phyloP scores from a whole-genome alignment of 2,329 filamentous ascomycete genomes.

The Scedosporium boydii region DNA sequence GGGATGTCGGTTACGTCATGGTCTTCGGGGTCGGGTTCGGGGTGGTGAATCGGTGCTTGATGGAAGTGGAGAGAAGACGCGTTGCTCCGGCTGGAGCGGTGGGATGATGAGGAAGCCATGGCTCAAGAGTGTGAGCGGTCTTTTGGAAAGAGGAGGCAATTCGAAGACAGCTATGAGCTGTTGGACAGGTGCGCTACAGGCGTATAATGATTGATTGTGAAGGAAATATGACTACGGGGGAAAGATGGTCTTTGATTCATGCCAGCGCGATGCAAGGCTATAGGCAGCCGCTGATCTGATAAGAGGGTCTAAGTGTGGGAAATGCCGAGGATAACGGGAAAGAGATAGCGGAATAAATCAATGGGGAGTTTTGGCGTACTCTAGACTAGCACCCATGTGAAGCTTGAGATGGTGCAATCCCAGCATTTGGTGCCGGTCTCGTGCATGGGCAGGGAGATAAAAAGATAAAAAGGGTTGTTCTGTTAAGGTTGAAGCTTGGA shows the following conservation, averaged over 20 bases:
- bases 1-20: not conserved
- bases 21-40: not conserved
- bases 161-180: no score
- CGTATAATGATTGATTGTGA: not conserved
- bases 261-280: not conserved
- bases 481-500: conserved; percentile 5
- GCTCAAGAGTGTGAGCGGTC: not conserved
- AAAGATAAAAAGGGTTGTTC: not conserved
- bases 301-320: not conserved
- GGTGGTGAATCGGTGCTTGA: not conserved
- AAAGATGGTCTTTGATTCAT: not conserved
- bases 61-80: not conserved
- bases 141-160: not conserved
- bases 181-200: no score
- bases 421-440: not conserved
- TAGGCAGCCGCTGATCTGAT: not conserved
- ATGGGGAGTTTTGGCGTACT: not conserved
- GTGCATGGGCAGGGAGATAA: not conserved
- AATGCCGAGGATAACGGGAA: not conserved
- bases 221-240: not conserved
- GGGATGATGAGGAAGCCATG: not conserved
- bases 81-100: conserved; percentile 3
- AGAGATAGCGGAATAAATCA: not conserved
- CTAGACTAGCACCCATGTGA: not conserved
- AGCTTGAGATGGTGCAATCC: not conserved